Evolutionary conservation across 805 yeast species (phyloP), one percentile per base, ranked within the genome.

Genomic region (Nakazawaea holstii): DNA sequence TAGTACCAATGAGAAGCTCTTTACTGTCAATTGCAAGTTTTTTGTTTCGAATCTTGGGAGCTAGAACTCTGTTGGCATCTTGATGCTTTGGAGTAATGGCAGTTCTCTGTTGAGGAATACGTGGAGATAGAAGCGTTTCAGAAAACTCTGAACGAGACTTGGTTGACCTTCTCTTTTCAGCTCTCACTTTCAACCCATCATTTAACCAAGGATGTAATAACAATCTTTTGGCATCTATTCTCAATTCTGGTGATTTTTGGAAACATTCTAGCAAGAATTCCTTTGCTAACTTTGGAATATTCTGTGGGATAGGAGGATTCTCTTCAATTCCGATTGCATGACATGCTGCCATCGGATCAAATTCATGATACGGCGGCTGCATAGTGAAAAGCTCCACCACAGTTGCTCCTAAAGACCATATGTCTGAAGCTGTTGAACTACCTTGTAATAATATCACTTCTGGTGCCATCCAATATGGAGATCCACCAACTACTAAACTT

Each of bases 401-500:
- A 0, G 98, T 92, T n/a, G 97, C 95, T 2, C 98, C 99, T 27
- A 94, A 65, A 7, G 96, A 87, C 98, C 94, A 87, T 28, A 87
- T 79, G 66, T 94, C 99, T 2, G 96, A 87, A 1, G 95, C 85
- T 0, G 92, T 80, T 8, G 95, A 83, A 1, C 92, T 85, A 2
- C 95, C 95, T 57, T 84, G 87, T 55, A 89, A 82, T 37, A 83
- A 72, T 4, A 94, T 86, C 2, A 95, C 82, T 60, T 94, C 99
- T 0, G 99, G 99, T 0, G 99, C 97, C 97, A 94, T 91, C 98
- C 98, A 94, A 60, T 92, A 87, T 0, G 97, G 95, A 0, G 98
- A 89, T 1, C 99, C 99, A 13, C 75, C 78, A 8, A 79, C 80
- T 2, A 74, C 72, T 43, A 58, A 62, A 60, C 30, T 56, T 51